Evolutionary conservation across 129 eudicot genomes (phyloP).

Genomic region (Helichrysum umbraculigerum): DNA sequence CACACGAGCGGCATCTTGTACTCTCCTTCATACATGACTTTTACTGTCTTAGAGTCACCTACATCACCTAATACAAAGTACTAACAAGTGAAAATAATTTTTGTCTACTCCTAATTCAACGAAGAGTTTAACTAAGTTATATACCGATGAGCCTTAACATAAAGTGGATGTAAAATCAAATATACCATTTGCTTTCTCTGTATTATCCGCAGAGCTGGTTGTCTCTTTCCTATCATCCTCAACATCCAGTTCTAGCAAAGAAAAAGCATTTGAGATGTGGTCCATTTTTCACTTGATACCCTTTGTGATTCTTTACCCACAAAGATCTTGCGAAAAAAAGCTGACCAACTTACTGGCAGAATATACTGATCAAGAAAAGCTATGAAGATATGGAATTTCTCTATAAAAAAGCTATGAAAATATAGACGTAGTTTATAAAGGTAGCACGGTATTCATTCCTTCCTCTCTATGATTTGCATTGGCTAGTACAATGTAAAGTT

Average conservation of each 20-base stretch:
- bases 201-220: slow-evolving; percentile 29
- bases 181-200: slow-evolving; percentile 37
- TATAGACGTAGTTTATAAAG: too few species aligned
- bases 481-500: too few species aligned
- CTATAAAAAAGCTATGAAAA: too few species aligned
- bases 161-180: slow-evolving; percentile 17
- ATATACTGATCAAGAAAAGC: not conserved
- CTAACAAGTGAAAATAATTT: not conserved
- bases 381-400: not conserved
- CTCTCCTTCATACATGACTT: slow-evolving; percentile 30
- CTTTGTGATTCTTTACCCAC: slow-evolving; percentile 33
- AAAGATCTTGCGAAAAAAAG: slow-evolving; percentile 33
- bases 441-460: too few species aligned
- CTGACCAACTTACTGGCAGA: slow-evolving; percentile 15
- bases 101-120: too few species aligned
- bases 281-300: slow-evolving; percentile 39
- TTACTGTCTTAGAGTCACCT: slow-evolving; percentile 47
- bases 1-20: slow-evolving; percentile 85
- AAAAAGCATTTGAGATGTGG: slow-evolving; percentile 56
- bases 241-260: slow-evolving; percentile 57
- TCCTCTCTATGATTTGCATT: too few species aligned
- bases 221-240: slow-evolving; percentile 40
- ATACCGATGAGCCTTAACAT: not conserved
- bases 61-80: slow-evolving; percentile 21
- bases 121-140: not conserved